phyloP scores from a whole-genome alignment of 108 stramenopile genomes.

The Cyclotella sp. region DNA sequence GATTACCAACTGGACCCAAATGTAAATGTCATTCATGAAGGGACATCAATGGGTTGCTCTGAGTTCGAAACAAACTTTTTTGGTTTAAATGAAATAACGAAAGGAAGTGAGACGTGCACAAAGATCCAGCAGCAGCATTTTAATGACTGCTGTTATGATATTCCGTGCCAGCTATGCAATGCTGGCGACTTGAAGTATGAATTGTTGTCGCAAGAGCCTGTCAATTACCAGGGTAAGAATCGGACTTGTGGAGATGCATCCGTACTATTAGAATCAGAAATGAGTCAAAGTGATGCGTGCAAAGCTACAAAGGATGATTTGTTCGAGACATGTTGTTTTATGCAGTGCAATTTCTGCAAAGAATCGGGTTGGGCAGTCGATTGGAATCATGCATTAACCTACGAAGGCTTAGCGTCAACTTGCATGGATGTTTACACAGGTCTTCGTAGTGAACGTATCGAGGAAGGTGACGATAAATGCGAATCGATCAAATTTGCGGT shows the following conservation, averaged over 20 bases:
- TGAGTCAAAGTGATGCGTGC: conserved; percentile 47
- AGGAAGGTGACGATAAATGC: conserved; percentile 46
- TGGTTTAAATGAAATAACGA: conserved; percentile 40
- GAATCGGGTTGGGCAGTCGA: conserved; percentile 36
- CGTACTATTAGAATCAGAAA: conserved; percentile 31
- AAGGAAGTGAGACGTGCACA: conserved; percentile 43
- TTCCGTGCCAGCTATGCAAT: conserved; percentile 43
- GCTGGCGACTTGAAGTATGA: conserved; percentile 30
- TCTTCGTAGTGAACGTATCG: conserved; percentile 43
- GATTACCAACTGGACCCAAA: conserved; percentile 45
- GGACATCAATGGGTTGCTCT: conserved; percentile 37
- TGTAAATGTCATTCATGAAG: conserved; percentile 37
- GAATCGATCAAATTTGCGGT: conserved; percentile 42
- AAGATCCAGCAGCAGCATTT: conserved; percentile 46
- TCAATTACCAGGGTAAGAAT: conserved; percentile 29
- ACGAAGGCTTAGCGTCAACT: conserved; percentile 47
- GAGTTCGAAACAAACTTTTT: conserved; percentile 45
- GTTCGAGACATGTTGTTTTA: conserved; percentile 46
- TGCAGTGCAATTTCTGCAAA: conserved; percentile 46
- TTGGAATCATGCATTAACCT: conserved; percentile 46
- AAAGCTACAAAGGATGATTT: conserved; percentile 32
- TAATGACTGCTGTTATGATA: conserved; percentile 48
- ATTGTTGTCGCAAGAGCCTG: conserved; percentile 28
- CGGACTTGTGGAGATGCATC: conserved; percentile 50
- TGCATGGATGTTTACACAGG: conserved; percentile 51